Evolutionary conservation across 139 green algal species (phyloP).

Genomic region (Cymbomonas tetramitiformis): DNA sequence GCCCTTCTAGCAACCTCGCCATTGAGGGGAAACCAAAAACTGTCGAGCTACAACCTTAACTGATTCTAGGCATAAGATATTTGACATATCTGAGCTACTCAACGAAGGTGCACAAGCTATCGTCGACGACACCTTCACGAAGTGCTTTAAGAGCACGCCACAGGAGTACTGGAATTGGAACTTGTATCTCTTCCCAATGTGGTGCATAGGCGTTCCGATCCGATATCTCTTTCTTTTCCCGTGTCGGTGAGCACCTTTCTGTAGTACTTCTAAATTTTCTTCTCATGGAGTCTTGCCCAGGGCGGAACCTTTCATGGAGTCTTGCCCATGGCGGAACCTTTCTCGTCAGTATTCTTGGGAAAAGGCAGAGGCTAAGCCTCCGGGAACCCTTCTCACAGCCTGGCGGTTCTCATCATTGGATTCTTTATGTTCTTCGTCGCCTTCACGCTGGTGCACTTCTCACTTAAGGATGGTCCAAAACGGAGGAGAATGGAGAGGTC

Average conservation of each 20-base stretch:
- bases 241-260: constrained; percentile 37
- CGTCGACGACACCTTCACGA: constrained; percentile 89
- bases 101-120: constrained; percentile 64
- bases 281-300: background rate
- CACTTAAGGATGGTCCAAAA: constrained; percentile 29
- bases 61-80: too few relatives aligned
- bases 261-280: background rate
- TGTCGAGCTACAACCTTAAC: too few relatives aligned
- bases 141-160: constrained; percentile 65
- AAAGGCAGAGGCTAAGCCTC: constrained; percentile 14
- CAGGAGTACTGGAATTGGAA: constrained; percentile 95
- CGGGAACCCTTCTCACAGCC: constrained; percentile 23
- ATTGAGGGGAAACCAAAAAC: too few relatives aligned
- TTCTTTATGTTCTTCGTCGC: constrained; percentile 58
- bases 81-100: constrained; percentile 65
- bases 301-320: background rate
- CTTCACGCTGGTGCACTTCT: constrained; percentile 53
- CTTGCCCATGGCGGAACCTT: background rate
- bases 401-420: too few relatives aligned
- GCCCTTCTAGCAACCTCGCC: too few relatives aligned
- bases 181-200: constrained; percentile 84
- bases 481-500: constrained; percentile 16
- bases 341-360: background rate
- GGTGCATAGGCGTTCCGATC: constrained; percentile 53
- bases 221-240: constrained; percentile 67